Conservation (phyloP, 495 filamentous ascomycete species). For the Paragyromitra xinjiangensis region DNA sequence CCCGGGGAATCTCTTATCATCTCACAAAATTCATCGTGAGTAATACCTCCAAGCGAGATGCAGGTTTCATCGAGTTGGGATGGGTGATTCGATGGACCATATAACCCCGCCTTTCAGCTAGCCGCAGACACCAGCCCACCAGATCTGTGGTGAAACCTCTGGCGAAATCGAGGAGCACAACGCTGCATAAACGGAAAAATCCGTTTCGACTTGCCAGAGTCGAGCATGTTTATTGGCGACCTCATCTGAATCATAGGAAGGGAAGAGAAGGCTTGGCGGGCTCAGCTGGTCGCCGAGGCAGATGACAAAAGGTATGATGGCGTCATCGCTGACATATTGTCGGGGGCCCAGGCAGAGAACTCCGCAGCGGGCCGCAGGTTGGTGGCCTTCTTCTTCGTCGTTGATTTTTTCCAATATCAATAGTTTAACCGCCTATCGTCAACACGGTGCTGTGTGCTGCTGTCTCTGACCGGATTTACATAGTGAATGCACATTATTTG, state of each 20-base stretch:
- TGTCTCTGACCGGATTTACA: background rate
- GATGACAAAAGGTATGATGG: slow-evolving; percentile 34
- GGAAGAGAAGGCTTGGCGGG: slow-evolving; percentile 7
- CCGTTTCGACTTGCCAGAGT: background rate
- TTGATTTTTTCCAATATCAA: too few relatives aligned
- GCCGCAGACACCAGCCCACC: background rate
- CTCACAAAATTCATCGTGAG: too few relatives aligned
- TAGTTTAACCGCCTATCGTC: slow-evolving; percentile 16
- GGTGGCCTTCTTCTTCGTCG: too few relatives aligned
- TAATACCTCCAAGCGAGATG: too few relatives aligned
- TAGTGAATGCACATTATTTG: background rate
- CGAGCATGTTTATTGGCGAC: background rate
- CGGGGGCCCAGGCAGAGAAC: slow-evolving; percentile 27
- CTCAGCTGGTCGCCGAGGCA: slow-evolving; percentile 19
- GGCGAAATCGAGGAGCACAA: background rate
- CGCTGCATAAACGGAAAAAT: background rate
- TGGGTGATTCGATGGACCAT: too few relatives aligned
- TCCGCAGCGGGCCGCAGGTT: background rate
- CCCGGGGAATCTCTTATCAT: too few relatives aligned
- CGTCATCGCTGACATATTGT: slow-evolving; percentile 49
- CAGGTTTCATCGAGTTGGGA: too few relatives aligned
- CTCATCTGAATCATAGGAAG: background rate
- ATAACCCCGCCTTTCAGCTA: too few relatives aligned
- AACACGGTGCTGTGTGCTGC: background rate
- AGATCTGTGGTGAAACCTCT: background rate